Evolutionary conservation across 306 rosid species (phyloP).

Genomic region (Betula pendula): DNA sequence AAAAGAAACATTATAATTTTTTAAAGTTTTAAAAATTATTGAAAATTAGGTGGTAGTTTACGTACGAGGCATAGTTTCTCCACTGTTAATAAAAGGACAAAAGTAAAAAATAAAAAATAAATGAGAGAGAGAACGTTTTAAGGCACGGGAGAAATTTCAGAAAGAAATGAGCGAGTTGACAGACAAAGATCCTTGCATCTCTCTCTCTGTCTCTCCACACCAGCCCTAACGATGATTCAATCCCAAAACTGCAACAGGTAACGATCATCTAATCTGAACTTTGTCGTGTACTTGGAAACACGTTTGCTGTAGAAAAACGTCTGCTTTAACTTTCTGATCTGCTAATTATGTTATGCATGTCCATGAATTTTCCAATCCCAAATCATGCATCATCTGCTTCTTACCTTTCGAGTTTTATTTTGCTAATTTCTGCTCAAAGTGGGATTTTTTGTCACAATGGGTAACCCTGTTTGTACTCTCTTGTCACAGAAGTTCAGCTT

Average conservation of each 20-base stretch:
- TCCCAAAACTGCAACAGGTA: constrained; percentile 15
- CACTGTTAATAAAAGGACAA: too few species aligned
- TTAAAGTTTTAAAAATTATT: too few species aligned
- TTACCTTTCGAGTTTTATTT: neutral
- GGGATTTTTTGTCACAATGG: neutral
- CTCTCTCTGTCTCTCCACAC: neutral
- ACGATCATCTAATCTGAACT: constrained; percentile 5
- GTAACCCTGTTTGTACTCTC: neutral
- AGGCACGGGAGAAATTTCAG: neutral
- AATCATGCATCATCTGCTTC: neutral
- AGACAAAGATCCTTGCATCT: neutral
- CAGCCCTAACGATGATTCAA: constrained; percentile 15
- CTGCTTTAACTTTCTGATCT: neutral
- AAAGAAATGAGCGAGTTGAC: neutral
- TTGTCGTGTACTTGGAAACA: neutral
- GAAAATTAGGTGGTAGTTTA: too few species aligned
- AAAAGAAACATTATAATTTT: too few species aligned
- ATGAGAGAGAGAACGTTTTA: too few species aligned
- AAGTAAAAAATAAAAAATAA: too few species aligned
- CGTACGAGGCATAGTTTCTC: too few species aligned
- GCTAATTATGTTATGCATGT: neutral
- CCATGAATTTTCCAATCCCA: neutral
- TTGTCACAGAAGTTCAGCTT: neutral
- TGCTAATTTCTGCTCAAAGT: neutral
- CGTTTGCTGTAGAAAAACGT: neutral